Evolutionary conservation across 305 asterid species (phyloP), one percentile per base, ranked within the genome.

Genomic region (Plantago coronopus): DNA sequence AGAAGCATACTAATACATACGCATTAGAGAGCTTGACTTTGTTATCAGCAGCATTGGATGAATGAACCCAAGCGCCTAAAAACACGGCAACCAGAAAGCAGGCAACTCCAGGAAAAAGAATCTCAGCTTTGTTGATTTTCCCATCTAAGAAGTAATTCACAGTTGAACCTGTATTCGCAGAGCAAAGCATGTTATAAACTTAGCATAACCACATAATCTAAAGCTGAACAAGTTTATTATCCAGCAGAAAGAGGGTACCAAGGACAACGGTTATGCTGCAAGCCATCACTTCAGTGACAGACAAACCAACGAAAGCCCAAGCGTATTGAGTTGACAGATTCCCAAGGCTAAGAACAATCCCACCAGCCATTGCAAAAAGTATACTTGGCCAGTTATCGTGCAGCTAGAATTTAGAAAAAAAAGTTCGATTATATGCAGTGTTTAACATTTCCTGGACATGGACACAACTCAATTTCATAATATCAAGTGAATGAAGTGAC

Each of bases 311-410:
- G 18, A 80, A 87, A 5, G 96, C 96, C 93, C 90, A 90, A 40
- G 97, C 96, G 59, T 87, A 90, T 62, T 90, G 96, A 25, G 93
- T 87, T 4, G 97, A 78, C 62, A 90, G 79, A 62, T 90, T 90
- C 7, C 97, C 97, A 16, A 90, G 78, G 66, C 97, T 85, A 44
- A 90, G 88, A 65, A 85, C 85, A 58, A 87, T 57, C 68, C 97
- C 97, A 43, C 97, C 97, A 22, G 61, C 83, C 95, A 90, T 90
- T 48, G 96, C 96, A 70, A 90, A 87, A 76, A 87, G 22, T 58
- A 84, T 84, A 66, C 94, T 79, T 3, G 84, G 65, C 83, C 87
- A 90, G 62, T 90, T 87, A 69, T 85, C 82, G 96, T 87, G 73
- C n/a, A n/a, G n/a, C n/a, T 76, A 82, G 13, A 29, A 49, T 69